Conservation (phyloP, 2,329 filamentous ascomycete species). For the Colletotrichum lindemuthianum region DNA sequence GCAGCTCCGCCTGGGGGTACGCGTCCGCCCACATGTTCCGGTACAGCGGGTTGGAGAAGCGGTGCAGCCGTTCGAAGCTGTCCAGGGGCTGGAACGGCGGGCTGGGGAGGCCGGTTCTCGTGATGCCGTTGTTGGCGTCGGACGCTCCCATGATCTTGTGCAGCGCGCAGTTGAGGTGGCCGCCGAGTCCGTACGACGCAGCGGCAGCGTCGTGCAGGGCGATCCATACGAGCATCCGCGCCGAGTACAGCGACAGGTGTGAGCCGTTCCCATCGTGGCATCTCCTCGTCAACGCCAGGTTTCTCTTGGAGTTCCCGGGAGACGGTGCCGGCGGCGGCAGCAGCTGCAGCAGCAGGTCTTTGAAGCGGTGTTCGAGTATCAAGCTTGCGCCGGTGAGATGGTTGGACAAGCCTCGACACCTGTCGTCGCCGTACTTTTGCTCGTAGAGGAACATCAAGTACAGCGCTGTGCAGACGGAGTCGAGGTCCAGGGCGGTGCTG, state of each 20-base stretch:
- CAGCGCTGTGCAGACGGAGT: constrained; percentile 44
- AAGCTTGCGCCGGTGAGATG: constrained; percentile 46
- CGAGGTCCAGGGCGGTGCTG: constrained; percentile 40
- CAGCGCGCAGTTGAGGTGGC: constrained; percentile 44
- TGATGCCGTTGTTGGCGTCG: neutral
- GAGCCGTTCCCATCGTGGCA: constrained; percentile 15
- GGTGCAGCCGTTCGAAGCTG: constrained; percentile 43
- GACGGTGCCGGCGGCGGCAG: constrained; percentile 26
- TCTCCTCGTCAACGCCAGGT: constrained; percentile 15
- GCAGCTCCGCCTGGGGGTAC: constrained; percentile 47
- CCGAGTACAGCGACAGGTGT: constrained; percentile 45
- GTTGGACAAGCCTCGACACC: constrained; percentile 43
- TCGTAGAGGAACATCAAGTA: constrained; percentile 51
- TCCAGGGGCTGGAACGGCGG: constrained; percentile 32
- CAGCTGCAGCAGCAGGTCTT: constrained; percentile 27
- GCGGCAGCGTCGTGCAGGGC: constrained; percentile 44
- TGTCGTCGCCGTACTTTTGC: constrained; percentile 49
- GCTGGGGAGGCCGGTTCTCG: constrained; percentile 7
- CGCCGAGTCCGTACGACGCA: constrained; percentile 45
- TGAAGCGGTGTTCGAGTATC: constrained; percentile 43
- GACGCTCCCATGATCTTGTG: constrained; percentile 34
- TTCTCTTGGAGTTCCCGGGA: constrained; percentile 31
- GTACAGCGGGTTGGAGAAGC: constrained; percentile 47
- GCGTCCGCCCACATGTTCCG: constrained; percentile 45
- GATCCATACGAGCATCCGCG: constrained; percentile 47